phyloP scores from a whole-genome alignment of 208 protist species.

The Novymonas esmeraldas region DNA sequence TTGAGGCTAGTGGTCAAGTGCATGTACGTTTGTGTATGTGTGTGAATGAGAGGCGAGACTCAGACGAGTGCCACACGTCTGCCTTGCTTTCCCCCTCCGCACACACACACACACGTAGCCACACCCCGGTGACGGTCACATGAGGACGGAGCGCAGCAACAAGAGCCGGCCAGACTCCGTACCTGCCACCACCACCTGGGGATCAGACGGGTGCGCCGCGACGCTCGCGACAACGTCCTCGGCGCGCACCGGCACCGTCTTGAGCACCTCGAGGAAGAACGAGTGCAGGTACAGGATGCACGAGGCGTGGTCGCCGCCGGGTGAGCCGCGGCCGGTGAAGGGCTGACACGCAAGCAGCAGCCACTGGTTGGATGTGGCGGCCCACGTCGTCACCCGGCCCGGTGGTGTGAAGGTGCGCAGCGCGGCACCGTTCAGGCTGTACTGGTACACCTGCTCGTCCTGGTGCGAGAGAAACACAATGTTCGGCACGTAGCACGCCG shows the following conservation, averaged over 20 bases:
- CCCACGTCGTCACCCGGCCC: slow-evolving; percentile 73
- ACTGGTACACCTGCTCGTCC: slow-evolving; percentile 83
- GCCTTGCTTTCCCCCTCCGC: too few relatives aligned
- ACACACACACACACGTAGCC: not conserved
- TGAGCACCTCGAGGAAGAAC: slow-evolving; percentile 65
- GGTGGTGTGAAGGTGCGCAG: slow-evolving; percentile 66
- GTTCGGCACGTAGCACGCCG: slow-evolving; percentile 83
- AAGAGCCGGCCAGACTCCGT: slow-evolving; percentile 28
- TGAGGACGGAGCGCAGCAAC: slow-evolving; percentile 15
- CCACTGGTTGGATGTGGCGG: slow-evolving; percentile 63
- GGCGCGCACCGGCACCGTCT: slow-evolving; percentile 49
- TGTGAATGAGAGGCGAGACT: too few relatives aligned
- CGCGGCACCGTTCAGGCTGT: slow-evolving; percentile 76
- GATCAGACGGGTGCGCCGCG: slow-evolving; percentile 60
- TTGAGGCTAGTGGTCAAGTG: too few relatives aligned
- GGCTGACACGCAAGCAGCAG: slow-evolving; percentile 59
- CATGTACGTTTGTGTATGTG: too few relatives aligned
- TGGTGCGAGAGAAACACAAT: slow-evolving; percentile 69
- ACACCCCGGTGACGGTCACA: not conserved
- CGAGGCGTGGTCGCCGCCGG: not conserved
- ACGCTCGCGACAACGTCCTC: slow-evolving; percentile 38
- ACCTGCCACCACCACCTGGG: slow-evolving; percentile 74
- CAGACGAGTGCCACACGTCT: too few relatives aligned
- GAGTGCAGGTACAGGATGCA: slow-evolving; percentile 74
- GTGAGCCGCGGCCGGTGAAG: not conserved